These are phyloP conservation scores for Aspergillus sp. DNA, from an alignment of 2,329 filamentous ascomycete genomes.

Conservation along the genomic window DNA sequence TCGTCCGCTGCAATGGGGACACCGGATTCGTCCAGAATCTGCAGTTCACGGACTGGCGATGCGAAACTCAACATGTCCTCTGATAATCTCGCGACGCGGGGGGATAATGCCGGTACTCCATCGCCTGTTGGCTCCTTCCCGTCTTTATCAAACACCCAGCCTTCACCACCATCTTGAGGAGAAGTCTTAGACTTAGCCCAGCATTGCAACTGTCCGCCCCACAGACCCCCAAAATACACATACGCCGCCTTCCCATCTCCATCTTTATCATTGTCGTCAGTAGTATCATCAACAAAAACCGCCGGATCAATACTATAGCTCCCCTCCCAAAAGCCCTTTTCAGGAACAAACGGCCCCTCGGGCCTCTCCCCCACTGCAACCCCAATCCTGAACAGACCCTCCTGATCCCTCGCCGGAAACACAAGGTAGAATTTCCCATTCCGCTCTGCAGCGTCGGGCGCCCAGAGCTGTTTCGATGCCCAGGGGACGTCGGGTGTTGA, in stretches of 20 bases:
- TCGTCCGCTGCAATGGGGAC: conserved; percentile 63
- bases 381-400: conserved; percentile 71
- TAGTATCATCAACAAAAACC: conserved; percentile 65
- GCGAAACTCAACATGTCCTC: conserved; percentile 67
- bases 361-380: conserved; percentile 65
- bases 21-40: conserved; percentile 64
- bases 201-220: conserved; percentile 79
- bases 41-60: conserved; percentile 56
- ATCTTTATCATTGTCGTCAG: not conserved
- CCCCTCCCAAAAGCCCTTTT: conserved; percentile 64
- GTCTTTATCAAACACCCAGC: conserved; percentile 58
- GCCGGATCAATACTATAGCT: conserved; percentile 78
- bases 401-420: conserved; percentile 72
- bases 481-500: conserved; percentile 67
- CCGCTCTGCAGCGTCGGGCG: conserved; percentile 70
- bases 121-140: conserved; percentile 60
- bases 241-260: conserved; percentile 49
- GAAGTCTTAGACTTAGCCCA: conserved; percentile 57
- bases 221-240: conserved; percentile 75
- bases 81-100: conserved; percentile 65
- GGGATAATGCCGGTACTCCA: conserved; percentile 59
- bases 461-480: conserved; percentile 79
- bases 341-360: conserved; percentile 68
- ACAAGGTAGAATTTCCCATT: conserved; percentile 73
- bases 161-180: conserved; percentile 8